Base-by-base conservation (phyloP, 768 basidiomycete species). In the Lactifluus hygrophoroides region DNA sequence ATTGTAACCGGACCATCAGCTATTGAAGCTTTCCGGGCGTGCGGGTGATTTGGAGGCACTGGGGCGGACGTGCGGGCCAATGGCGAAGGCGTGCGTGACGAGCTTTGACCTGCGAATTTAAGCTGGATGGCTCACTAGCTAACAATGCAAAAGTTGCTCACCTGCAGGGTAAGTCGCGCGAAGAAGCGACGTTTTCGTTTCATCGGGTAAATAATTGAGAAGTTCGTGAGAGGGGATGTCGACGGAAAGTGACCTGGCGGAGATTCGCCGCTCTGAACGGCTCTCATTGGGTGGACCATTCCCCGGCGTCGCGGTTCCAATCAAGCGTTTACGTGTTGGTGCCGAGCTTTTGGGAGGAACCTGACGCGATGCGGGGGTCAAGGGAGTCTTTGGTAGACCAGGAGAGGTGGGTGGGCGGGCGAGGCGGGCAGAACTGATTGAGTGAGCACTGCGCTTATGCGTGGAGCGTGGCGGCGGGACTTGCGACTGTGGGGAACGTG, bases 321-420 rank as follows among this genome's bases (percentile, higher is more conserved):
- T 73, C 30, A 86, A 70, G 1, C 80, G 79, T 66, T 78, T 82
- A 62, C 80, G 74, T 3, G 68, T 66, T 6, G 57, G 56, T 11
- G 54, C 55, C 10, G 45, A 56, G n/a, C 28, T 47, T 17, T 57
- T 65, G 1, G 46, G 52, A 3, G 58, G 53, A 6, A 47, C 40
- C 38, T 60, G 63, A 28, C 66, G 64, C n/a, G 54, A 51, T 13
- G 73, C 71, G 25, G 77, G 75, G 19, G 68, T 67, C 16, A 69
- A 62, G n/a, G 72, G 66, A 1, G 73, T 74, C 51, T 76, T 70
- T 32, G 75, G 76, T 0, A 80, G 78, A 10, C 88, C 87, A 17
- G 90, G 88, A 3, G 88, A 90, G 2, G 90, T 92, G 0, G 90
- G 90, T 0, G 90, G 90, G 56, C 85, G 79, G 5, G 90, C 82